phyloP scores from a whole-genome alignment of 2,329 filamentous ascomycete species.

The Verticillium tricorpus region DNA sequence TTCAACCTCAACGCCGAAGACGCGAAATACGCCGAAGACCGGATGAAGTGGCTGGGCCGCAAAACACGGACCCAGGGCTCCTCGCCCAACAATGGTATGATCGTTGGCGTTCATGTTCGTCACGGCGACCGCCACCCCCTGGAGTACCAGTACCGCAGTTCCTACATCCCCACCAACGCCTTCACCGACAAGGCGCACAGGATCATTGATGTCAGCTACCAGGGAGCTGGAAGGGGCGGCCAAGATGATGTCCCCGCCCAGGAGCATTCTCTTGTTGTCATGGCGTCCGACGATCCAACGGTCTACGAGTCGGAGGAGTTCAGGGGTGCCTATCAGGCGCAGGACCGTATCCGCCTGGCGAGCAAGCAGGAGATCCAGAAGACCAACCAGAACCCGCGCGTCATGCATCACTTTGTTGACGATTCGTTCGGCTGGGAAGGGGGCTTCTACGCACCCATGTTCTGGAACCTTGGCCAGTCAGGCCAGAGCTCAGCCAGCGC shows the following conservation, averaged over 20 bases:
- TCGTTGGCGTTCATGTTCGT: constrained; percentile 73
- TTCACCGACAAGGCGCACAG: constrained; percentile 59
- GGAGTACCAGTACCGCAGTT: constrained; percentile 70
- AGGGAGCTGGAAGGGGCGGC: constrained; percentile 28
- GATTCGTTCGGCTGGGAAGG: constrained; percentile 83
- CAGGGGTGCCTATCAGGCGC: constrained; percentile 53
- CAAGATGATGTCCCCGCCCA: constrained; percentile 30
- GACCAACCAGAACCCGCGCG: constrained; percentile 27
- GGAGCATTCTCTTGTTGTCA: constrained; percentile 46
- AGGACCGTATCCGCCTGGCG: constrained; percentile 72
- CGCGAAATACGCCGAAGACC: constrained; percentile 56
- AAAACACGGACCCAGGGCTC: constrained; percentile 38
- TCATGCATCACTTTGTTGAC: constrained; percentile 65
- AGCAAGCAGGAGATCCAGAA: constrained; percentile 49
- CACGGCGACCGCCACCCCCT: constrained; percentile 74
- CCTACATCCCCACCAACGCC: constrained; percentile 70
- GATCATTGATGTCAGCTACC: constrained; percentile 47
- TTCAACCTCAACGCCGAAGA: constrained; percentile 68
- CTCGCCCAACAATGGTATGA: constrained; percentile 42
- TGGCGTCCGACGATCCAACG: constrained; percentile 79
- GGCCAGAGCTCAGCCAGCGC: constrained; percentile 31
- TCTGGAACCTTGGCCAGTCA: constrained; percentile 68
- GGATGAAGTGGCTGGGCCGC: constrained; percentile 50
- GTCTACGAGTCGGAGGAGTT: constrained; percentile 67
- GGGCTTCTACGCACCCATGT: constrained; percentile 77